Evolutionary conservation across 345 rosid genomes (phyloP).

Genomic region (Lenwebbia sp.): DNA sequence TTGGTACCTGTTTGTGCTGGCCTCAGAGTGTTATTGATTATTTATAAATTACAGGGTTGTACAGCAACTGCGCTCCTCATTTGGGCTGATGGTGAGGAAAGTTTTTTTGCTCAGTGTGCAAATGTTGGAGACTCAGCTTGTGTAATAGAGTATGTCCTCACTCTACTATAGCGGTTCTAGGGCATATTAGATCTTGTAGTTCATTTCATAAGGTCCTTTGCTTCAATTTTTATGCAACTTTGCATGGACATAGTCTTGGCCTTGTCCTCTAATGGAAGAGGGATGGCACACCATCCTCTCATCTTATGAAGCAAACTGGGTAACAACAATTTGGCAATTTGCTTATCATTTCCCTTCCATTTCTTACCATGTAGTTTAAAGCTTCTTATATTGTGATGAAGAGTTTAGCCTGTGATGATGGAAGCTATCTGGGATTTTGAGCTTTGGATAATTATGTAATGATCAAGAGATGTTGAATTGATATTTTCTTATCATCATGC

Average conservation of each 20-base stretch:
- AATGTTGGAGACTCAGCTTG: constrained; percentile 96
- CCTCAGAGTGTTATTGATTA: neutral
- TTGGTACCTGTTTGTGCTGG: neutral
- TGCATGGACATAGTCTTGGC: neutral
- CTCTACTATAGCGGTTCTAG: neutral
- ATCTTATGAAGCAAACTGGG: neutral
- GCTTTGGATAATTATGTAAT: neutral
- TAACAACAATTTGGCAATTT: neutral
- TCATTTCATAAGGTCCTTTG: neutral
- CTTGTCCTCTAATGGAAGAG: neutral
- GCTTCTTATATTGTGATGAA: neutral
- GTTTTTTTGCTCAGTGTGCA: constrained; percentile 76
- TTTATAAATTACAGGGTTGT: constrained; percentile 62
- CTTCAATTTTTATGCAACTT: neutral
- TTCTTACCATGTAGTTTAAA: neutral
- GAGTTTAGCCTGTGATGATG: neutral
- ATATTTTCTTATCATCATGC: neutral
- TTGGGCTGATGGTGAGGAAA: constrained; percentile 48
- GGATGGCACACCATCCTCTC: neutral
- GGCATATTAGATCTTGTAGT: neutral
- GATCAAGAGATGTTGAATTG: neutral
- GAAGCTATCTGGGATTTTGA: neutral
- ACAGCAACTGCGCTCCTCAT: constrained; percentile 87
- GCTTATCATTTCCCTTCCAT: neutral
- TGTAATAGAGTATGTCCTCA: constrained; percentile 52